Conservation (phyloP, 306 rosid species). For the Dalbergia oliveri region DNA sequence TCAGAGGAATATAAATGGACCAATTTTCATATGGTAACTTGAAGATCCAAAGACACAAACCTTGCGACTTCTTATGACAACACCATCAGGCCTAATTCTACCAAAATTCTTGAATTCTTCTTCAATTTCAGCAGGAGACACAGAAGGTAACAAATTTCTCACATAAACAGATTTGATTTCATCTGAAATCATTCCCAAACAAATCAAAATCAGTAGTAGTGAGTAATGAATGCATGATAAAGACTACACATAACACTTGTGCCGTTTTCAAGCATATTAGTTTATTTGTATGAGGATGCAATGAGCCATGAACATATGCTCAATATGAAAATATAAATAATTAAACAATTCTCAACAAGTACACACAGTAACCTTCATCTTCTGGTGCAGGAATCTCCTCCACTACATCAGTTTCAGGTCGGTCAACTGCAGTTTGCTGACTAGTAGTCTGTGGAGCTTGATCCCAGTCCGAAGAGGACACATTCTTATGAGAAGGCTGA, state of each 20-base stretch:
- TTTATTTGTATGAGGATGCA: not conserved
- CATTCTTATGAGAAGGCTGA: conserved; percentile 51
- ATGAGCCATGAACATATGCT: conserved; percentile 14
- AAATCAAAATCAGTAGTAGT: conserved; percentile 31
- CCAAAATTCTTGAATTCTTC: conserved; percentile 88
- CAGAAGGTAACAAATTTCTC: conserved; percentile 81
- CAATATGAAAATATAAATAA: conserved; percentile 19
- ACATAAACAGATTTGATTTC: conserved; percentile 95
- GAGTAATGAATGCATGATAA: conserved; percentile 3
- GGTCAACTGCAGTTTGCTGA: conserved; percentile 54
- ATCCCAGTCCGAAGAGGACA: conserved; percentile 59
- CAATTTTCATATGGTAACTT: conserved; percentile 28
- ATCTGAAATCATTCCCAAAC: conserved; percentile 59
- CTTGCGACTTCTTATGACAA: conserved; percentile 95
- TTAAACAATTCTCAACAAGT: conserved; percentile 40
- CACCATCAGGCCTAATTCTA: conserved; percentile 80
- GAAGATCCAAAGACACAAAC: conserved; percentile 53
- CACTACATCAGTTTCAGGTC: conserved; percentile 49
- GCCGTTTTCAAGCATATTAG: not conserved
- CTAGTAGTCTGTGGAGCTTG: conserved; percentile 43
- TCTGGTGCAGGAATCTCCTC: conserved; percentile 56
- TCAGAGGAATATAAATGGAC: not conserved
- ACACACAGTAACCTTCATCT: conserved; percentile 54
- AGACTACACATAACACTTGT: conserved; percentile 13
- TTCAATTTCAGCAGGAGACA: conserved; percentile 83